Evolutionary conservation across 768 basidiomycete genomes (phyloP).

Genomic region (Astraeus odoratus): DNA sequence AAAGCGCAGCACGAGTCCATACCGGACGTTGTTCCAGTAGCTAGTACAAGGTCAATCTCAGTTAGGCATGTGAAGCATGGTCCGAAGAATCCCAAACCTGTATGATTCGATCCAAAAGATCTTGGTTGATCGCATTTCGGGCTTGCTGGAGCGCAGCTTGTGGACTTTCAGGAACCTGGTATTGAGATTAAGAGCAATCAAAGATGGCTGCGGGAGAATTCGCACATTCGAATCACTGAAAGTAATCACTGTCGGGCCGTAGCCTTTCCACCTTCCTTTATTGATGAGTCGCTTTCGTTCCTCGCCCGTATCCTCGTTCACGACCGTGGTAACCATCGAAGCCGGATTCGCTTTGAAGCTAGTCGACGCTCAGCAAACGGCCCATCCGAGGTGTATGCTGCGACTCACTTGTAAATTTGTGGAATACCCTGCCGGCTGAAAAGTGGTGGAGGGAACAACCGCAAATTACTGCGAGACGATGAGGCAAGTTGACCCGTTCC

Average conservation of each 20-base stretch:
- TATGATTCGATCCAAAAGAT: slow-evolving; percentile 47
- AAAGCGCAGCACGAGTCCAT: slow-evolving; percentile 83
- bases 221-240: slow-evolving; percentile 50
- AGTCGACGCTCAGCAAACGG: neutral
- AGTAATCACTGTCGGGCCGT: slow-evolving; percentile 64
- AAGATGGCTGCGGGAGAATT: neutral
- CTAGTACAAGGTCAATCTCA: slow-evolving; percentile 31
- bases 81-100: slow-evolving; percentile 32
- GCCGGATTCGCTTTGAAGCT: slow-evolving; percentile 78
- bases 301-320: slow-evolving; percentile 72
- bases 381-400: neutral
- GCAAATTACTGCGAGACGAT: slow-evolving; percentile 47
- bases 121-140: slow-evolving; percentile 45
- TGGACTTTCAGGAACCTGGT: slow-evolving; percentile 59
- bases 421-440: slow-evolving; percentile 80
- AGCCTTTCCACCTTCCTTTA: slow-evolving; percentile 79
- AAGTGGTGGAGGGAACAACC: slow-evolving; percentile 81
- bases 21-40: slow-evolving; percentile 70
- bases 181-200: slow-evolving; percentile 2
- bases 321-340: slow-evolving; percentile 58
- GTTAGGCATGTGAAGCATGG: slow-evolving; percentile 6
- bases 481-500: slow-evolving; percentile 9
- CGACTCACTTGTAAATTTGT: slow-evolving; percentile 68
- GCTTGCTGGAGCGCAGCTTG: slow-evolving; percentile 57
- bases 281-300: slow-evolving; percentile 83